phyloP scores from a whole-genome alignment of 345 rosid species.

The Geranium rotundifolium region DNA sequence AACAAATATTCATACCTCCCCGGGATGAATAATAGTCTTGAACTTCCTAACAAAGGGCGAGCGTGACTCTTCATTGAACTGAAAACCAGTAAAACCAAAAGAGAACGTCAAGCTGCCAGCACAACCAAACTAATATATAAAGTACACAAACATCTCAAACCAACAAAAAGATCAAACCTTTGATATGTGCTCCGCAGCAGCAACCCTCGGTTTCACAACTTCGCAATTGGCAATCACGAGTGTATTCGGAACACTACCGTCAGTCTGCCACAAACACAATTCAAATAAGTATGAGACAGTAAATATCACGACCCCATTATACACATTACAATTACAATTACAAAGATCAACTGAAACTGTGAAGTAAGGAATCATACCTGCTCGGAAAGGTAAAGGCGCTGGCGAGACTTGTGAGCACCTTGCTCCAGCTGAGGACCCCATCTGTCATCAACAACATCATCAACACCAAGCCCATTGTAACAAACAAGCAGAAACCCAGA shows the following conservation, averaged over 20 bases:
- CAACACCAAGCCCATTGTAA: background rate
- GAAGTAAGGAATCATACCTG: slow-evolving; percentile 27
- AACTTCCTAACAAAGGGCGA: slow-evolving; percentile 55
- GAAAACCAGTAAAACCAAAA: slow-evolving; percentile 9
- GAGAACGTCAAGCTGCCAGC: background rate
- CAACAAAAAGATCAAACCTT: slow-evolving; percentile 29
- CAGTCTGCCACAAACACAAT: slow-evolving; percentile 31
- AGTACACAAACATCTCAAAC: background rate
- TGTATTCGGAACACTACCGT: slow-evolving; percentile 81
- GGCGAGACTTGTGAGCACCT: slow-evolving; percentile 74
- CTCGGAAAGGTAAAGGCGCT: slow-evolving; percentile 77
- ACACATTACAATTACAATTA: background rate
- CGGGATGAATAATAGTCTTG: slow-evolving; percentile 64
- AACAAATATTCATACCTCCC: slow-evolving; percentile 33
- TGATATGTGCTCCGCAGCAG: slow-evolving; percentile 83
- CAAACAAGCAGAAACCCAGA: too few species aligned
- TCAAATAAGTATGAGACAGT: background rate
- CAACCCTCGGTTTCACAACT: slow-evolving; percentile 77
- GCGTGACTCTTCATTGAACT: slow-evolving; percentile 59
- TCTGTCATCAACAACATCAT: slow-evolving; percentile 19
- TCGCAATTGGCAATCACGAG: slow-evolving; percentile 74
- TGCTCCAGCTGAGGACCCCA: slow-evolving; percentile 95
- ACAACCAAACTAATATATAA: background rate
- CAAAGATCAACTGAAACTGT: background rate
- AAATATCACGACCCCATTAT: too few species aligned